Conservation (phyloP, 2,329 filamentous ascomycete genomes). For the Trichoderma polysporum region DNA sequence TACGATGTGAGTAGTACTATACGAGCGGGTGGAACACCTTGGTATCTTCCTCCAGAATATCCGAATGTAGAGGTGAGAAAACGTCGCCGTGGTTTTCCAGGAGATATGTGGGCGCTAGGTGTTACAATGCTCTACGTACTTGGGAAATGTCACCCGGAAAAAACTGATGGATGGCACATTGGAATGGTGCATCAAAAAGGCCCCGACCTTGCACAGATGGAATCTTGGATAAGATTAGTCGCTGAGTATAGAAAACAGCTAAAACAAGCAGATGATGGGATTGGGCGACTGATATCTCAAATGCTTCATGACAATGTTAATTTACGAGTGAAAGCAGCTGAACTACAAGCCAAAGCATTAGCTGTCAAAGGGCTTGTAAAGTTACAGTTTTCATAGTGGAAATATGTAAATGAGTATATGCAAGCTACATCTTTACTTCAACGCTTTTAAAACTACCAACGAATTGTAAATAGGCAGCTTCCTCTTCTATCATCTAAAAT, state of each 20-base stretch:
- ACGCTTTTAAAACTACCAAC: no score
- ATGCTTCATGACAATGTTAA: not conserved
- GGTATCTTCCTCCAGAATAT: not conserved
- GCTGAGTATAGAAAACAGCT: not conserved
- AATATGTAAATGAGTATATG: no score
- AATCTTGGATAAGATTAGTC: not conserved
- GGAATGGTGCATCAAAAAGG: no score
- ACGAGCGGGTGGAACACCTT: not conserved
- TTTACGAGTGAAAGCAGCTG: not conserved
- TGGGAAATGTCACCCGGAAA: not conserved
- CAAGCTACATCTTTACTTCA: no score
- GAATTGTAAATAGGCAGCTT: no score
- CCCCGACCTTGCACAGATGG: not conserved
- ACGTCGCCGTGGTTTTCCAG: not conserved
- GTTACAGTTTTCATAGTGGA: no score
- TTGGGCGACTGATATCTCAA: not conserved
- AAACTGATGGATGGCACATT: no score
- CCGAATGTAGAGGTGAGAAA: no score
- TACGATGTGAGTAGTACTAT: not conserved
- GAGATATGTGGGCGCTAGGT: not conserved
- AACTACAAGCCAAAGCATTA: not conserved
- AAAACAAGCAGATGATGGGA: no score
- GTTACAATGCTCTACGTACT: conserved; percentile 3
- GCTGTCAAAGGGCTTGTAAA: not conserved
- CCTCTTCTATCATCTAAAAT: no score